phyloP scores from a whole-genome alignment of 1,284 basidiomycete genomes.

The Tremellales sp. region DNA sequence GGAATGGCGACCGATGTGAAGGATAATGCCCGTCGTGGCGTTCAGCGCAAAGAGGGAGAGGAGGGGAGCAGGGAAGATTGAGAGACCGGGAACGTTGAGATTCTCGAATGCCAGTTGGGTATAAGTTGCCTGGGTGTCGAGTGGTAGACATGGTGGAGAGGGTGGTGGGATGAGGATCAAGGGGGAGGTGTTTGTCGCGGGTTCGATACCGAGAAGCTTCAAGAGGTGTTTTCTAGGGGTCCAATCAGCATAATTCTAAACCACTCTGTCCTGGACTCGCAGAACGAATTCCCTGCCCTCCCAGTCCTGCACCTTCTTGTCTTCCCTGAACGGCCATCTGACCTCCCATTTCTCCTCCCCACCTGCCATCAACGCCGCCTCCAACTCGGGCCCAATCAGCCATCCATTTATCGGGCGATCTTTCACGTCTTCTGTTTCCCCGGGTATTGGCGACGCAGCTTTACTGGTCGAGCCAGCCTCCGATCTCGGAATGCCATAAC shows the following conservation, averaged over 20 bases:
- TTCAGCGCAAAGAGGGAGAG: constrained; percentile 80
- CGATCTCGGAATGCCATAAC: constrained; percentile 35
- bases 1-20: constrained; percentile 75
- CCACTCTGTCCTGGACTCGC: not conserved
- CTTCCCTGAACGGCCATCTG: not conserved
- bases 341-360: constrained; percentile 41
- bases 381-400: constrained; percentile 67
- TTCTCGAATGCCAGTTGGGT: constrained; percentile 90
- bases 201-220: constrained; percentile 67
- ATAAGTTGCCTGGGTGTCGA: constrained; percentile 67
- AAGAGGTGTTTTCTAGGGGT: constrained; percentile 73
- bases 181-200: constrained; percentile 65
- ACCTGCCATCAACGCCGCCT: constrained; percentile 37
- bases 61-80: constrained; percentile 77
- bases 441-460: constrained; percentile 1
- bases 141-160: constrained; percentile 50
- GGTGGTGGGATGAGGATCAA: constrained; percentile 54
- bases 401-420: constrained; percentile 53
- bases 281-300: constrained; percentile 1
- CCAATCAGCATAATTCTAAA: not conserved
- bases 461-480: constrained; percentile 1
- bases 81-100: constrained; percentile 87
- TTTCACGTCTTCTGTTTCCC: not conserved
- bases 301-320: not conserved
- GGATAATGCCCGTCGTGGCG: constrained; percentile 69